Base-by-base conservation (phyloP, 2,329 filamentous ascomycete genomes). In the Dichotomopilus funicola region DNA sequence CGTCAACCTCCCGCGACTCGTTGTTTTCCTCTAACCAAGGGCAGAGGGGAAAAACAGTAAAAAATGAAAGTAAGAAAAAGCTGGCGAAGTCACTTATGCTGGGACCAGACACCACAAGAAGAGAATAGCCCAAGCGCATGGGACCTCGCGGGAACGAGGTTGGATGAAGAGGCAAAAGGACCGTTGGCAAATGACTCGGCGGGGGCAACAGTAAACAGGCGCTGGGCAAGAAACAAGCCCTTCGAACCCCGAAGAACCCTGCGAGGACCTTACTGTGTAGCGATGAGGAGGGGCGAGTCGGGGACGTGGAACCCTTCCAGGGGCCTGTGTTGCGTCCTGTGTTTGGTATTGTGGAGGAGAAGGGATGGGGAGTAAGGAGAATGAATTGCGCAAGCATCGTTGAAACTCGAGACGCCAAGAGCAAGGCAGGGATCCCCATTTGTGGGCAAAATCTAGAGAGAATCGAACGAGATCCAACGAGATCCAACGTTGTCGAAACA, bases 401-500 rank as follows among this genome's bases (percentile, higher is more conserved):
- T 45, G 37, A 43, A 54, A 42, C 12, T 33, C 49, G 42, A 53
- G 44, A 53, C 50, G 59, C 57, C 57, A 59, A 57, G 52, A 47
- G 54, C 41, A 37, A 54, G 48, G 33, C 47, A 44, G 55, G 55
- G 51, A 37, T 43, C 11, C 5, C 42, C 33, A 35, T 34, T 36
- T 36, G 41, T 27, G 34, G 48, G 27, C 35, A 36, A 38, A 41
- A 51, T 48, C 44, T 33, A 54, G 27, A 52, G 48, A 33, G 36
- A 54, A 56, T 58, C 48, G 53, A 56, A 60, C 56, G 56, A 55
- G 12, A 42, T 58, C 48, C 51, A 56, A 60, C 56, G 56, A 55
- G 12, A 42, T 50, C 54, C 47, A 51, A 60, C 54, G 45, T 42
- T 35, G 56, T 57, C 54, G 59, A 61, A 61, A 61, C 56, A 42